Evolutionary conservation across 2,329 filamentous ascomycete species (phyloP).

Genomic region (Cladosporium phlei): DNA sequence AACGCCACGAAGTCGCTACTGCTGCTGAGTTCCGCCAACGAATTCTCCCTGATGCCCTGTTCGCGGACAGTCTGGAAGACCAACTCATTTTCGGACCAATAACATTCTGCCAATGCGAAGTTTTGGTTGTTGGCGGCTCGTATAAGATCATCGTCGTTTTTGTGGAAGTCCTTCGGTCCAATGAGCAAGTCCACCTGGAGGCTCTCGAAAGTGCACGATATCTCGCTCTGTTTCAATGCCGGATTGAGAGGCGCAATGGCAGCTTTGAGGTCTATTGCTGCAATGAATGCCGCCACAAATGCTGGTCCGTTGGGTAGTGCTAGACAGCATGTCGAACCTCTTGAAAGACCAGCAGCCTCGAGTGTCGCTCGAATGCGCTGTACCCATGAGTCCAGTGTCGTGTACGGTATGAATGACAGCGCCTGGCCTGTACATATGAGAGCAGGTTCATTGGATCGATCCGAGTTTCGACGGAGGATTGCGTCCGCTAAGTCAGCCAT

Average conservation of each 20-base stretch:
- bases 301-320: constrained; percentile 82
- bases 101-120: background rate
- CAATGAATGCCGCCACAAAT: constrained; percentile 81
- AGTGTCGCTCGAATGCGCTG: constrained; percentile 78
- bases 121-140: constrained; percentile 53
- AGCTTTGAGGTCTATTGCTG: constrained; percentile 73
- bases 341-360: constrained; percentile 65
- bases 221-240: constrained; percentile 82
- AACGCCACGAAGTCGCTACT: constrained; percentile 49
- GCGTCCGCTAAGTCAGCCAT: too few relatives aligned
- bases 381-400: too few relatives aligned
- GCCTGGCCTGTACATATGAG: too few relatives aligned
- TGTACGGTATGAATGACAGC: too few relatives aligned
- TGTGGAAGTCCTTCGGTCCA: constrained; percentile 53
- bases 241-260: constrained; percentile 84
- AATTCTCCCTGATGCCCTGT: background rate
- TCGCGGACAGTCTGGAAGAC: background rate
- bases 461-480: too few relatives aligned
- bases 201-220: constrained; percentile 81
- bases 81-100: background rate
- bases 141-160: constrained; percentile 81
- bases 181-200: constrained; percentile 47
- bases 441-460: too few relatives aligned
- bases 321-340: constrained; percentile 70
- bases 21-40: background rate